Base-by-base conservation (phyloP, 371 early-diverging fungal species). In the Mortierella sp. region DNA sequence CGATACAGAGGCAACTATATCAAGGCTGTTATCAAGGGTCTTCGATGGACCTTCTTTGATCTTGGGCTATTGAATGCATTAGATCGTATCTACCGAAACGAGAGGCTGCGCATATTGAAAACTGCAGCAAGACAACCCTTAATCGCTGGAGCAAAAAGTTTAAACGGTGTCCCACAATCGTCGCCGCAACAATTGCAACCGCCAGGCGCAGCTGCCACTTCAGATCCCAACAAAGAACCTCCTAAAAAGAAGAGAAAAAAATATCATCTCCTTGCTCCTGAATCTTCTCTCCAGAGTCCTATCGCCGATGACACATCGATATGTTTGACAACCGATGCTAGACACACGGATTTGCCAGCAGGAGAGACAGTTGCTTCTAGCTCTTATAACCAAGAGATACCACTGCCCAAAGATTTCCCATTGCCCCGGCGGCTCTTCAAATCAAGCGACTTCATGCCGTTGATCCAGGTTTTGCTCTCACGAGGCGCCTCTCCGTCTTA, bases 21-120 rank as follows among this genome's bases (percentile, higher is more conserved):
- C 69, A 80, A 75, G 45, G 72, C 72, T 8, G 73, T 80, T 26
- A 49, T 75, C 52, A 80, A 80, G 40, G 81, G 81, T 45, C 75
- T 80, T 5, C 75, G 81, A 14, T 80, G 81, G 81, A n/a, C 68
- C 18, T 80, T 80, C 49, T 80, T 80, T 47, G 75, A 80, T 40
- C 66, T 72, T 2, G 76, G 65, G 14, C 60, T 80, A 14, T 57
- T 80, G 26, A 63, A 65, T 24, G 66, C 64, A 0, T 61, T 80
- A 2, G 81, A 80, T 51, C 68, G 76, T 16, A 32, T 72, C 0
- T 80, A 75, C 40, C 43, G 47, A 14, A 69, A 40, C 20, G 68
- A 71, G 24, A 22, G 37, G 6, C 37, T 16, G 22, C 68, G 61
- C n/a, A 37, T 60, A 37, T 32, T n/a, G 2, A 51, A 68, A 32